Base-by-base conservation (phyloP, 148 eudicot species). In the Chenopodium berlandieri region DNA sequence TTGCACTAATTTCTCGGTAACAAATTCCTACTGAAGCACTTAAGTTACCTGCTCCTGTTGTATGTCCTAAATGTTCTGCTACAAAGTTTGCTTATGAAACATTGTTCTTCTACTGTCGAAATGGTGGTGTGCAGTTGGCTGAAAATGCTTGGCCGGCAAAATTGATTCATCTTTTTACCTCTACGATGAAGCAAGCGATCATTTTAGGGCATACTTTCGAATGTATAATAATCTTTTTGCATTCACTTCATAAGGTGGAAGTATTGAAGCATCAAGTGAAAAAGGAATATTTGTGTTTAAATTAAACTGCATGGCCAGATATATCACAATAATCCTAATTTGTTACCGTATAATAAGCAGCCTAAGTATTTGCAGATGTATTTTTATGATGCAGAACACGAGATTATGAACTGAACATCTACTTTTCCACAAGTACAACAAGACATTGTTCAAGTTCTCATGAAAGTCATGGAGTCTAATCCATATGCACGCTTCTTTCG, bases 401-500 rank as follows among this genome's bases (percentile, higher is more conserved):
- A 34, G 37, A 34, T 34, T 2, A 34, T 2, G 37, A 34, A 34
- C 37, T 4, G 37, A 2, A 34, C 37, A 34, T 2, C 3, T 34
- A 34, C 37, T 34, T 34, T 47, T 47, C 52, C 52, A 8, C 1
- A 47, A 47, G 11, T 47, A 47, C 9, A 2, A 9, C 0, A 37
- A n/a, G 22, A 23, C 4, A 9, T 76, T 0, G n/a, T 76, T 0
- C 7, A 1, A 13, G 20, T 48, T 1, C 44, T 78, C 0, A 78
- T 68, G 47, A 0, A 14, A 0, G 2, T 78, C 0, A 78, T 67
- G 54, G 7, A 50, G 9, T 8, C 2, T 8, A 81, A 81, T 50
- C 83, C 78, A 1, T 81, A 81, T 22, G 78, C 78, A 0, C 1
- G 2, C 0, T 74, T 81, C 16, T 81, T 81, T 13, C 23, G 40